phyloP scores from a whole-genome alignment of 176 grass and related monocot species.

The Hordeum marinum region DNA sequence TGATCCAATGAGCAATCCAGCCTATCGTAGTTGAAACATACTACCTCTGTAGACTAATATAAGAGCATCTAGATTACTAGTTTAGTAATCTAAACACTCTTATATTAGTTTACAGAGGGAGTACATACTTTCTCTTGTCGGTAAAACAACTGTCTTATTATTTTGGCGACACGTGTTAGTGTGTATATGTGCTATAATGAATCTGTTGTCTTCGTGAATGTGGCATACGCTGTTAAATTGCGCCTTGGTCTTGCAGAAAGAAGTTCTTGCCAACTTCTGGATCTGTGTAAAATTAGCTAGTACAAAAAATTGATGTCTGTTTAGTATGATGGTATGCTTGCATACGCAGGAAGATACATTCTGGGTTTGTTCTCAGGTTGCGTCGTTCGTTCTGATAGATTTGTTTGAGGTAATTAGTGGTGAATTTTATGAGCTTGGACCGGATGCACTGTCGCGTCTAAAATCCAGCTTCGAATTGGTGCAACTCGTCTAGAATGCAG shows the following conservation, averaged over 20 bases:
- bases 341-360: too few relatives aligned
- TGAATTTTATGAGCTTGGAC: background rate
- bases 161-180: background rate
- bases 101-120: too few relatives aligned
- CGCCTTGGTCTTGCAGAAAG: background rate
- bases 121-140: background rate
- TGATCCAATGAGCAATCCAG: background rate
- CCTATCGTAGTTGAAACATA: background rate
- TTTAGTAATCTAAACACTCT: too few relatives aligned
- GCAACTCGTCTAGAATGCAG: background rate
- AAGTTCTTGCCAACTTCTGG: background rate
- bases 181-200: conserved; percentile 4
- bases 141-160: background rate
- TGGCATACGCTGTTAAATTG: background rate
- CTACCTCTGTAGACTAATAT: too few relatives aligned
- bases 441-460: background rate
- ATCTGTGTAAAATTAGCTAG: too few relatives aligned
- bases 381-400: too few relatives aligned
- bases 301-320: too few relatives aligned
- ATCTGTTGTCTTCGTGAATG: background rate
- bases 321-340: too few relatives aligned
- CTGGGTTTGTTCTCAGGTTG: too few relatives aligned
- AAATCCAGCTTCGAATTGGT: background rate
- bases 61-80: too few relatives aligned
- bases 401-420: background rate